These are phyloP conservation scores for Physcomitrium patens DNA, from an alignment of 225 moss, liverwort and hornwort genomes.

Conservation along the genomic window DNA sequence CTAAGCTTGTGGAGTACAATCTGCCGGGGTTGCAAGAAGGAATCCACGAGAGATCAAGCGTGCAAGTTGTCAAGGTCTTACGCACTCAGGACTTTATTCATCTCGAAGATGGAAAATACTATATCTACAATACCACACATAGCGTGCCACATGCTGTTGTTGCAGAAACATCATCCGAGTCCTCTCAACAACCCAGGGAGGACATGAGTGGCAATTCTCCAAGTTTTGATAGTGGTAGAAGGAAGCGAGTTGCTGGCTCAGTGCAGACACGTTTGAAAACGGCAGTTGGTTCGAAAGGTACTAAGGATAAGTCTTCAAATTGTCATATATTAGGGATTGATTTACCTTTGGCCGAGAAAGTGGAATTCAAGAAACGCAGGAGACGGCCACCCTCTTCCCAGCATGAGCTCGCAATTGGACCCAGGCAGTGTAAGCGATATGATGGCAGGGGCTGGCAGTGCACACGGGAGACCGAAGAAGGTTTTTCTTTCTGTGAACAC, in stretches of 20 bases:
- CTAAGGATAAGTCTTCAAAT: slow-evolving; percentile 11
- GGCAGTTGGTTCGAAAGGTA: slow-evolving; percentile 8
- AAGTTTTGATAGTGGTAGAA: slow-evolving; percentile 18
- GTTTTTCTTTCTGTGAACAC: slow-evolving; percentile 88
- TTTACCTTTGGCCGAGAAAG: slow-evolving; percentile 13
- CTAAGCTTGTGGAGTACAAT: slow-evolving; percentile 71
- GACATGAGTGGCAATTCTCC: slow-evolving; percentile 31
- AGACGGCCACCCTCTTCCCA: slow-evolving; percentile 58
- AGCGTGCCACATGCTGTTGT: slow-evolving; percentile 53
- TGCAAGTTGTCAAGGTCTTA: slow-evolving; percentile 80
- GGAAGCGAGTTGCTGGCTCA: slow-evolving; percentile 29
- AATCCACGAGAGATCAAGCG: slow-evolving; percentile 61
- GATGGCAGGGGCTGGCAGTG: slow-evolving; percentile 97
- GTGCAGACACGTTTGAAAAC: slow-evolving; percentile 3
- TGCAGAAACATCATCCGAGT: slow-evolving; percentile 44
- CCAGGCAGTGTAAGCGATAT: slow-evolving; percentile 86
- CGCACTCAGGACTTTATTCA: slow-evolving; percentile 79
- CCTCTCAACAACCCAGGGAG: slow-evolving; percentile 21
- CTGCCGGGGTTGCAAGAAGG: slow-evolving; percentile 82
- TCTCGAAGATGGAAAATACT: slow-evolving; percentile 80
- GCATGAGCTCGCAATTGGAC: slow-evolving; percentile 58
- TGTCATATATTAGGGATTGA: slow-evolving; percentile 8
- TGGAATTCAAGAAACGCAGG: slow-evolving; percentile 50
- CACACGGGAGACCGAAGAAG: slow-evolving; percentile 72
- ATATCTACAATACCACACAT: slow-evolving; percentile 60